Conservation (phyloP, 176 grass and related monocot genomes). For the Carex cristatella region DNA sequence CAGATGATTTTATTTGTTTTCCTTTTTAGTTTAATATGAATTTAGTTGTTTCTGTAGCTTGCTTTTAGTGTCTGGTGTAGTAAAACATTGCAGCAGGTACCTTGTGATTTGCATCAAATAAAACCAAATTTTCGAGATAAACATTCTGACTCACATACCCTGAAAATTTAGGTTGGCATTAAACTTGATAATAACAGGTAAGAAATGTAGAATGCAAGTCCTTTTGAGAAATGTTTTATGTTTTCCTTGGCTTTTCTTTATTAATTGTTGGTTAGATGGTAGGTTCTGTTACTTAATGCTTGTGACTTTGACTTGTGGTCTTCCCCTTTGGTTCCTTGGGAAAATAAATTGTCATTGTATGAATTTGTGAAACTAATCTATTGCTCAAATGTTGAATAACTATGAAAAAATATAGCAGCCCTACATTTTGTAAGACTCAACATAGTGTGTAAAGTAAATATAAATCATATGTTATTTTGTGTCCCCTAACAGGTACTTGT, state of each 20-base stretch:
- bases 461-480: background rate
- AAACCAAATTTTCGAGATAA: background rate
- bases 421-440: background rate
- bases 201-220: background rate
- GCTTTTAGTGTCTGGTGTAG: background rate
- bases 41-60: background rate
- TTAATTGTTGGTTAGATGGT: background rate
- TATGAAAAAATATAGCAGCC: background rate
- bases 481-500: conserved; percentile 3
- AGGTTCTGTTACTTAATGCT: background rate
- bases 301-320: background rate
- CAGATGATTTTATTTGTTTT: background rate
- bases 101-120: background rate
- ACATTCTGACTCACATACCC: background rate
- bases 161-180: background rate
- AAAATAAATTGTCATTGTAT: background rate
- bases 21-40: background rate
- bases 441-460: background rate
- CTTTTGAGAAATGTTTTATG: background rate
- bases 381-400: background rate
- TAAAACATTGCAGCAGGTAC: background rate
- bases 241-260: too few species aligned
- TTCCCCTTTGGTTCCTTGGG: too few species aligned
- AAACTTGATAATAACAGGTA: background rate
- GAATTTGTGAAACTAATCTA: background rate